Conservation (phyloP, 2,329 filamentous ascomycete genomes). For the Paraconiothyrium brasiliense region DNA sequence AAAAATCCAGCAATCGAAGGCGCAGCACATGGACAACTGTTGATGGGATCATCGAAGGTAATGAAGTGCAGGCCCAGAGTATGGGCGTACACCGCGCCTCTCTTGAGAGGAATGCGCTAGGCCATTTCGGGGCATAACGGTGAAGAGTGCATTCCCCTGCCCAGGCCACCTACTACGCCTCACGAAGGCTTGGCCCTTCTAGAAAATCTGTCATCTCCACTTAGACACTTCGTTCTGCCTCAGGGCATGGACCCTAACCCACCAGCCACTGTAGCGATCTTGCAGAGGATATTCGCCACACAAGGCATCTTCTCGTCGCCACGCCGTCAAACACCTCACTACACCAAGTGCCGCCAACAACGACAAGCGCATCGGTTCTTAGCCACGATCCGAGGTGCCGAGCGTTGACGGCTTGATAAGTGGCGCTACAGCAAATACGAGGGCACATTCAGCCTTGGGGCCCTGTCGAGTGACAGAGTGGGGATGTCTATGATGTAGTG, state of each 20-base stretch:
- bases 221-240: neutral
- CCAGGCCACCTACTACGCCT: conserved; percentile 6
- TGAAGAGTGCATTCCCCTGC: neutral
- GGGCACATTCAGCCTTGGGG: conserved; percentile 15
- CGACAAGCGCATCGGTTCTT: neutral
- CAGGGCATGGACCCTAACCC: neutral
- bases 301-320: neutral
- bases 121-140: neutral
- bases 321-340: neutral
- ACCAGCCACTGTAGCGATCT: conserved; percentile 9
- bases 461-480: neutral
- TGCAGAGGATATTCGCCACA: neutral
- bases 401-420: neutral
- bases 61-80: conserved; percentile 1
- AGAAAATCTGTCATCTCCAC: neutral
- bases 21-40: neutral
- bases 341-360: neutral
- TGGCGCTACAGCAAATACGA: conserved; percentile 8
- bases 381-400: neutral
- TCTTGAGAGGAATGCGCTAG: neutral
- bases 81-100: neutral
- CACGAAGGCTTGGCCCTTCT: neutral
- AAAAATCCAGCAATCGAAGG: neutral
- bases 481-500: conserved; percentile 18
- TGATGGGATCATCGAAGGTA: neutral